Conservation (phyloP, 2,329 filamentous ascomycete species). For the Fusarium fracticaudum region DNA sequence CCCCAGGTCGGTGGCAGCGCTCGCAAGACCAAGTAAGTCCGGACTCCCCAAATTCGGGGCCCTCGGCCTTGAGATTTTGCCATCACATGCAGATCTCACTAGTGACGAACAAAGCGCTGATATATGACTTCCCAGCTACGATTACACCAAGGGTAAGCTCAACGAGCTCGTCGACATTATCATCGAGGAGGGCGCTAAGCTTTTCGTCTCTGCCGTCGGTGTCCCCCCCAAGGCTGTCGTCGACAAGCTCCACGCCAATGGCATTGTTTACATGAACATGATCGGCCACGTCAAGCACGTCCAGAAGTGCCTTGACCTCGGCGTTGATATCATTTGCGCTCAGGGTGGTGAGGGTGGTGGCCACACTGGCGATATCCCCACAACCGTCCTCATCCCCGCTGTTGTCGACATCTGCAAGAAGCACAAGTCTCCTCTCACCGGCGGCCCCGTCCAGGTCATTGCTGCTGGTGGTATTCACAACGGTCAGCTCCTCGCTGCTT, state of each 20-base stretch:
- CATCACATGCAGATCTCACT: constrained; percentile 36
- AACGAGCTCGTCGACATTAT: constrained; percentile 89
- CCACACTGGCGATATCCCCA: constrained; percentile 94
- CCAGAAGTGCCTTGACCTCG: constrained; percentile 91
- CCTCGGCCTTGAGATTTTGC: not conserved
- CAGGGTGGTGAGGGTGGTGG: constrained; percentile 98
- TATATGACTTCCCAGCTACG: constrained; percentile 73
- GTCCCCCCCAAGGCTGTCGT: constrained; percentile 90
- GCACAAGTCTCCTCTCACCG: constrained; percentile 87
- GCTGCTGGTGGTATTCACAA: constrained; percentile 95
- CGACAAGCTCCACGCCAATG: constrained; percentile 86
- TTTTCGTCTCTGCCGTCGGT: constrained; percentile 97
- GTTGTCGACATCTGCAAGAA: constrained; percentile 84
- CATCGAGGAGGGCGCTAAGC: constrained; percentile 88
- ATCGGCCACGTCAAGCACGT: constrained; percentile 99
- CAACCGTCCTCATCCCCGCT: constrained; percentile 89
- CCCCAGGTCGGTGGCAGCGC: constrained; percentile 95
- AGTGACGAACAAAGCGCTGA: constrained; percentile 11
- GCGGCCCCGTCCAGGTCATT: constrained; percentile 87
- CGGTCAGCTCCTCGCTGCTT: constrained; percentile 87
- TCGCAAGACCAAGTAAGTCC: constrained; percentile 84
- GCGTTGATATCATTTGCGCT: constrained; percentile 96
- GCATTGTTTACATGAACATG: constrained; percentile 99
- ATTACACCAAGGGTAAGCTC: constrained; percentile 99
- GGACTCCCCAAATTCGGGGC: not conserved